Evolutionary conservation across 2,329 filamentous ascomycete species (phyloP).

Genomic region (Pezicula radicicola): DNA sequence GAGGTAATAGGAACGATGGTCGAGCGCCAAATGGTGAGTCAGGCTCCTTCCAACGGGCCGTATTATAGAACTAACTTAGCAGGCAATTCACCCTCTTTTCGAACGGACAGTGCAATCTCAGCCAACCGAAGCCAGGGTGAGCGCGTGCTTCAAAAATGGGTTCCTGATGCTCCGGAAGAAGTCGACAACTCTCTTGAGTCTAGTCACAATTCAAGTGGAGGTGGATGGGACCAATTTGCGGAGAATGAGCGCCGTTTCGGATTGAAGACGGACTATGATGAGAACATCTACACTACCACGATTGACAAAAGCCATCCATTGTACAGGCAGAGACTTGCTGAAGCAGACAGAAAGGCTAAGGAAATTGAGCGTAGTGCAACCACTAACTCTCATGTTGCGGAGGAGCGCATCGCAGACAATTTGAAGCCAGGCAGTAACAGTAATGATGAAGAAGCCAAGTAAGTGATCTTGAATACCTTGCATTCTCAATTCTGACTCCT

Average conservation of each 20-base stretch:
- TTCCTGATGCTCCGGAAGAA: slow-evolving; percentile 61
- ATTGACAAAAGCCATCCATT: slow-evolving; percentile 83
- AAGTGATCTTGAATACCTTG: slow-evolving; percentile 29
- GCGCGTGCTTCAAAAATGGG: slow-evolving; percentile 78
- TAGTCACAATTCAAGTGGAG: slow-evolving; percentile 21
- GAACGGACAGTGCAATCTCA: slow-evolving; percentile 87
- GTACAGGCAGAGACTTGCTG: slow-evolving; percentile 74
- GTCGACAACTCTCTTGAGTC: slow-evolving; percentile 69
- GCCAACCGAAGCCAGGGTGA: slow-evolving; percentile 67
- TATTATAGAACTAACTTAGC: slow-evolving; percentile 13
- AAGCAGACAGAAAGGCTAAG: slow-evolving; percentile 78
- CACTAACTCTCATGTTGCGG: slow-evolving; percentile 79
- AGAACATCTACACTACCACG: slow-evolving; percentile 88
- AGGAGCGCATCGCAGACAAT: slow-evolving; percentile 76
- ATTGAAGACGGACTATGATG: slow-evolving; percentile 85
- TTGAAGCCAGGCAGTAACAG: slow-evolving; percentile 63
- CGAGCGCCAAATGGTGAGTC: slow-evolving; percentile 52
- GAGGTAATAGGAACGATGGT: slow-evolving; percentile 45
- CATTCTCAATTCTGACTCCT: slow-evolving; percentile 10
- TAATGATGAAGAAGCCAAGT: slow-evolving; percentile 90
- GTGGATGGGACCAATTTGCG: slow-evolving; percentile 87
- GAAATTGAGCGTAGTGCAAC: slow-evolving; percentile 81
- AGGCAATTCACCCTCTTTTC: slow-evolving; percentile 71
- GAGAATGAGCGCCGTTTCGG: slow-evolving; percentile 87
- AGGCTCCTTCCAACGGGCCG: neutral